Percentiles rank a stretch among this genome's conserved stretches.
Evolutionary conservation across 495 filamentous ascomycete genomes (phyloP).

Genomic region (Tuber indicum): DNA sequence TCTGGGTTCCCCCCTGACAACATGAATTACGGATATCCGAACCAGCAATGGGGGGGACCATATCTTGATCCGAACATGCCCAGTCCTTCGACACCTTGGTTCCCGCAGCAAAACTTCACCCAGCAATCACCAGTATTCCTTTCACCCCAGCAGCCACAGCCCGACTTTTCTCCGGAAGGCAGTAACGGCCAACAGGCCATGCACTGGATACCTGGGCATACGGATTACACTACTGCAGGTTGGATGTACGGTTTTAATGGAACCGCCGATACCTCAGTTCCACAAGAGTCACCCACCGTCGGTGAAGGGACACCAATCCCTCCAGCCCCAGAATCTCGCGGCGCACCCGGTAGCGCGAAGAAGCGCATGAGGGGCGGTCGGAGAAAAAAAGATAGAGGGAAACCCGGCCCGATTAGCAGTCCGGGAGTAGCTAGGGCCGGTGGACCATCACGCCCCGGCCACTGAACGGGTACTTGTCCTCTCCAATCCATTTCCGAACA

Average conservation of each 20-base stretch:
- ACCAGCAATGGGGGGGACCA: conserved; percentile 8
- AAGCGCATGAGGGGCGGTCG: not conserved
- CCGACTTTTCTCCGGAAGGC: not conserved
- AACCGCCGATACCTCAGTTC: not conserved
- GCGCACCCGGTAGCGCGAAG: not conserved
- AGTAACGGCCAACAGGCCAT: conserved; percentile 26
- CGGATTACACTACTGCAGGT: conserved; percentile 37
- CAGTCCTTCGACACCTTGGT: conserved; percentile 30
- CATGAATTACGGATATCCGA: not conserved
- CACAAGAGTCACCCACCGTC: not conserved
- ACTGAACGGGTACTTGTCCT: not conserved
- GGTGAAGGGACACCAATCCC: not conserved
- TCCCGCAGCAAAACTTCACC: conserved; percentile 22
- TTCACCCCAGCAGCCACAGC: conserved; percentile 2
- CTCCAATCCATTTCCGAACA: not conserved
- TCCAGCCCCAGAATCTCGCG: not conserved
- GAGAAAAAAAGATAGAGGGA: not conserved
- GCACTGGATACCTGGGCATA: conserved; percentile 39
- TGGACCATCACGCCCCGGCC: not conserved
- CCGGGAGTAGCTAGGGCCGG: not conserved
- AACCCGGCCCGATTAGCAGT: not conserved
- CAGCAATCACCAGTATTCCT: conserved; percentile 33
- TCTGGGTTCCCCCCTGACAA: not conserved
- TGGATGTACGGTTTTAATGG: conserved; percentile 37
- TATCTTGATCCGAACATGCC: conserved; percentile 20